Evolutionary conservation across 1,139 yeast genomes (phyloP), one percentile per base, ranked within the genome.

Genomic region (Yamadazyma trypodendri): DNA sequence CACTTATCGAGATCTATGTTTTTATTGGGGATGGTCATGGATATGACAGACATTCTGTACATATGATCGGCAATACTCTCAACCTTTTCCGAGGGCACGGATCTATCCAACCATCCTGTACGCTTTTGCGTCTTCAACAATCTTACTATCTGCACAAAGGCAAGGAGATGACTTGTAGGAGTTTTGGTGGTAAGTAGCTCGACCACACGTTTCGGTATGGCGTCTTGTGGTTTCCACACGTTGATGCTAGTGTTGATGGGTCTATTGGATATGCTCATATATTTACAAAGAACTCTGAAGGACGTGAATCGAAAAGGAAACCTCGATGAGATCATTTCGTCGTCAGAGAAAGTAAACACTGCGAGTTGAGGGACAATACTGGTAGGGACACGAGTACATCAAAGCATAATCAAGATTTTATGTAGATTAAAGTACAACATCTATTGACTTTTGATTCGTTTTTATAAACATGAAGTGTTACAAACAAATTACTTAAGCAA

Each of bases 31-130:
- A 86, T 73, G 24, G 87, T 62, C 84, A 90, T 77, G 17, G 95
- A 72, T 38, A 90, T 80, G 31, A 90, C 70, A 4, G 90, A 81
- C 97, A 94, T 92, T 44, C 99, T 75, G 58, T 92, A 92, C 97
- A 92, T 92, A 60, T 92, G 99, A 60, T 92, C 98, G 13, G 90
- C 75, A 40, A 92, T 90, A 35, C 90, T 81, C 60, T 92, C 94
- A 1, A 75, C 74, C 21, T 63, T 53, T 2, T 49, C 55, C 8
- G 61, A 56, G 0, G 79, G 73, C 24, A 92, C 72, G 11, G 77
- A 79, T 52, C 79, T 79, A 53, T 89, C 90, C 21, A 92, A 61
- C 98, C 98, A 92, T 2, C 98, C 98, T 0, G 97, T 90, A 55
- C 98, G 77, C 49, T 76, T 81, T 50, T 88, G 95, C 6, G 81